These are phyloP conservation scores for Exophiala alcalophila DNA, from an alignment of 2,329 filamentous ascomycete species.

Conservation along the genomic window DNA sequence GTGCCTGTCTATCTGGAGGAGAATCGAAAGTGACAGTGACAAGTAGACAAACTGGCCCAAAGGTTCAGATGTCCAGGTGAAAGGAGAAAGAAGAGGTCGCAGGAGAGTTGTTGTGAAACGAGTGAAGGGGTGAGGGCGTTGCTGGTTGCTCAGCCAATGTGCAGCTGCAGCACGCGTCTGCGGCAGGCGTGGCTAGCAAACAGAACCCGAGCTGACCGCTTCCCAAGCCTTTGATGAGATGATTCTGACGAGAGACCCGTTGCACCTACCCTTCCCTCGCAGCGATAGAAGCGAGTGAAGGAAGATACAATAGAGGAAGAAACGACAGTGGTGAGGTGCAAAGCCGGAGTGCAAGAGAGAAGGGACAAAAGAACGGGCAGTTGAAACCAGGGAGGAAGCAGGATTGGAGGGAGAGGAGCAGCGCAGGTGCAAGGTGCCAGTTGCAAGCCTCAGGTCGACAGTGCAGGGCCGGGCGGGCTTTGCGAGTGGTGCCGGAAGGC, in stretches of 20 bases:
- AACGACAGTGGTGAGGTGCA: slow-evolving; percentile 30
- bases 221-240: slow-evolving; percentile 9
- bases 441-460: too few species aligned
- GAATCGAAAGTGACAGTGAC: slow-evolving; percentile 19
- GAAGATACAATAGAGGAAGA: slow-evolving; percentile 25
- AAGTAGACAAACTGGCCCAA: slow-evolving; percentile 10
- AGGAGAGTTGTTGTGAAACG: slow-evolving; percentile 33
- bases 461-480: too few species aligned
- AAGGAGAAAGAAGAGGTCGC: slow-evolving; percentile 15
- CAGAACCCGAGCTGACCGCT: slow-evolving; percentile 12
- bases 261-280: slow-evolving; percentile 21
- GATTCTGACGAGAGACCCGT: slow-evolving; percentile 5
- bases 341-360: slow-evolving; percentile 17
- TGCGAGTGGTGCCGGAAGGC: slow-evolving; percentile 16
- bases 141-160: slow-evolving; percentile 34
- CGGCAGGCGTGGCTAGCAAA: slow-evolving; percentile 26
- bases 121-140: slow-evolving; percentile 31
- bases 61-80: slow-evolving; percentile 15
- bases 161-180: slow-evolving; percentile 28
- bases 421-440: slow-evolving; percentile 5
- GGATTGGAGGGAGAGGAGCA: slow-evolving; percentile 14
- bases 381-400: slow-evolving; percentile 13
- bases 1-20: slow-evolving; percentile 15
- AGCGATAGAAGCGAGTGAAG: slow-evolving; percentile 29
- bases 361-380: slow-evolving; percentile 11